These are phyloP conservation scores for Wallacemonas sp. DNA, from an alignment of 208 protist genomes.

Conservation along the genomic window DNA sequence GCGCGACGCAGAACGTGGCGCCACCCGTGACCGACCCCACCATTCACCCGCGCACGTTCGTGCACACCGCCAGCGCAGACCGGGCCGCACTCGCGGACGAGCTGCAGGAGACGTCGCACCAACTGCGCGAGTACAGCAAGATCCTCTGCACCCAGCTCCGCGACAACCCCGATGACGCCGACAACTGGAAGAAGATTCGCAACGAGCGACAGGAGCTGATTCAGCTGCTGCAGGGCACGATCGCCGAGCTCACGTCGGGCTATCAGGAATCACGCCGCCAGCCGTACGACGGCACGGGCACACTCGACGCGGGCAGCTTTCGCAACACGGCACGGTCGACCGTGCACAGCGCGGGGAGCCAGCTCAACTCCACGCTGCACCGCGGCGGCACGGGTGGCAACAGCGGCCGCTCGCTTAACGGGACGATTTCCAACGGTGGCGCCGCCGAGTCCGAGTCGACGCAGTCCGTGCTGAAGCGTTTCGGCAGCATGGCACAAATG, in stretches of 20 bases:
- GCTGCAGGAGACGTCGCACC: constrained; percentile 53
- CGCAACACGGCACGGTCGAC: constrained; percentile 15
- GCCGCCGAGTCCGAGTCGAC: constrained; percentile 8
- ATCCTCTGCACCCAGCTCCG: constrained; percentile 85
- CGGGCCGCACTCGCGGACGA: constrained; percentile 57
- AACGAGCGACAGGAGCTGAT: constrained; percentile 86
- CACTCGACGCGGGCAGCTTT: constrained; percentile 18
- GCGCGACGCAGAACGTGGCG: constrained; percentile 40
- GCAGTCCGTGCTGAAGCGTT: constrained; percentile 34
- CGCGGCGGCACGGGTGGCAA: constrained; percentile 3
- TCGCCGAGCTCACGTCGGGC: constrained; percentile 77
- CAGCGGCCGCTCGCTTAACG: constrained; percentile 21
- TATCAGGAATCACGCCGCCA: constrained; percentile 47
- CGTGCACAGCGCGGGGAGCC: constrained; percentile 15
- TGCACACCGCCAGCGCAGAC: constrained; percentile 31
- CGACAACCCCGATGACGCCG: constrained; percentile 89
- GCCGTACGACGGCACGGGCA: constrained; percentile 21
- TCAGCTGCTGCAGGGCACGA: constrained; percentile 51
- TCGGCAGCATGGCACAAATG: constrained; percentile 75
- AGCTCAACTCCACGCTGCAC: constrained; percentile 23
- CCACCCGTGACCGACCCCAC: constrained; percentile 59
- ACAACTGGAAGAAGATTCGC: constrained; percentile 91
- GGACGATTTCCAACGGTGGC: not conserved
- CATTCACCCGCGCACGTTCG: constrained; percentile 41
- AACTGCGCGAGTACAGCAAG: constrained; percentile 82